Base-by-base conservation (phyloP, 768 basidiomycete species). In the Auriculariales sp. region DNA sequence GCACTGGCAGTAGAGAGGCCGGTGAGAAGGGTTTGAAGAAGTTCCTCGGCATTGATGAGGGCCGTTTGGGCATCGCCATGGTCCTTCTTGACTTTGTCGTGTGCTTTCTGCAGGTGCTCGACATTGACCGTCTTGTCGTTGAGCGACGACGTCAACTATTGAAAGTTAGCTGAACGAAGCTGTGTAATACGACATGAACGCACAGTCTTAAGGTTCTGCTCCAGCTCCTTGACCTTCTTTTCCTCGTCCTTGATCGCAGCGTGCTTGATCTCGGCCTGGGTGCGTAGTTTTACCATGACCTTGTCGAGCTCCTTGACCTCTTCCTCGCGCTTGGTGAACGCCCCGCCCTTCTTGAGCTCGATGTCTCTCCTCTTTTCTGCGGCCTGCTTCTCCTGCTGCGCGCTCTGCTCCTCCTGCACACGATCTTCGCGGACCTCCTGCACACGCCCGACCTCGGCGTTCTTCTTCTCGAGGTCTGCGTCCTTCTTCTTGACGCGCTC, bases 11-110 rank as follows among this genome's bases (percentile, higher is more conserved):
- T 83, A 1, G 91, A 80, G 9, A 97, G 77, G 36, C 95, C 95
- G 0, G 94, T 98, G 44, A 94, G 72, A 17, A 98, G 78, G 0
- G 90, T 89, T 63, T 98, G 94, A 0, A 98, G 73, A n/a, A 98
- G 82, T 57, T 92, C 89, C 63, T 98, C 93, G 14, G 82, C 75
- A 17, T 78, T 83, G 12, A 73, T 61, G 7, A 94, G 73, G 27
- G 79, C 73, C 3, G 72, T 67, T 50, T 79, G 71, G 2, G 78
- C 71, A 0, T 70, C 62, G 36, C 74, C 74, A 59, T 93, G 80
- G 46, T 77, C 74, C 4, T 81, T 74, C 58, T 90, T 89, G 51
- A 88, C 68, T 7, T 67, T 67, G 48, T 71, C 70, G 63, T 82
- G 84, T 0, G 74, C 64, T 2, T 68, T 64, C 3, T 71, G 68